Evolutionary conservation across 441 rosid species (phyloP).

Genomic region (Geranium incanum): DNA sequence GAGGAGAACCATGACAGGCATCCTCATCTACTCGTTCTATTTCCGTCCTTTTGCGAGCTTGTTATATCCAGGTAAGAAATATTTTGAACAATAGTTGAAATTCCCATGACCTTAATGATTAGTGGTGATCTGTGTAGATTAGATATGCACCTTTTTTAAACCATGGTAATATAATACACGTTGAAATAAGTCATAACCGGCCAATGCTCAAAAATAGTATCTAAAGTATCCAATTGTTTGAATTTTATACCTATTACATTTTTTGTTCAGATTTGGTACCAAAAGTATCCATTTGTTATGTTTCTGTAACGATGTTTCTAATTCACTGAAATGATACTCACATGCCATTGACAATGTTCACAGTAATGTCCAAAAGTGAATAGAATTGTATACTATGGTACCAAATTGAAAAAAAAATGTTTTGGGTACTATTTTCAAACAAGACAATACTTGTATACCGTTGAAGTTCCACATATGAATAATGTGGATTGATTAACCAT

Average conservation of each 20-base stretch:
- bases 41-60: conserved; percentile 79
- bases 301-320: not conserved
- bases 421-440: not conserved
- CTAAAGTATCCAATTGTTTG: not conserved
- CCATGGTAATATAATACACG: not conserved
- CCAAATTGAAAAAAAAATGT: not conserved
- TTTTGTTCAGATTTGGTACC: not conserved
- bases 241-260: not conserved
- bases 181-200: not conserved
- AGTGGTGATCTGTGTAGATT: not conserved
- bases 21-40: conserved; percentile 74
- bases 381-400: not conserved
- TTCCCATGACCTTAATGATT: not conserved
- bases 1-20: conserved; percentile 31
- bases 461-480: too few relatives aligned
- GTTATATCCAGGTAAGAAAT: conserved; percentile 65
- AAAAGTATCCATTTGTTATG: not conserved
- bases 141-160: not conserved
- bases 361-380: not conserved
- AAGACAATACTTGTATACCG: too few relatives aligned
- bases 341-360: not conserved
- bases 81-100: not conserved
- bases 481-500: too few relatives aligned
- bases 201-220: not conserved
- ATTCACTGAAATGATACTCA: not conserved